Evolutionary conservation across 768 basidiomycete genomes (phyloP).

Genomic region (Dacryopinax primogenitus): DNA sequence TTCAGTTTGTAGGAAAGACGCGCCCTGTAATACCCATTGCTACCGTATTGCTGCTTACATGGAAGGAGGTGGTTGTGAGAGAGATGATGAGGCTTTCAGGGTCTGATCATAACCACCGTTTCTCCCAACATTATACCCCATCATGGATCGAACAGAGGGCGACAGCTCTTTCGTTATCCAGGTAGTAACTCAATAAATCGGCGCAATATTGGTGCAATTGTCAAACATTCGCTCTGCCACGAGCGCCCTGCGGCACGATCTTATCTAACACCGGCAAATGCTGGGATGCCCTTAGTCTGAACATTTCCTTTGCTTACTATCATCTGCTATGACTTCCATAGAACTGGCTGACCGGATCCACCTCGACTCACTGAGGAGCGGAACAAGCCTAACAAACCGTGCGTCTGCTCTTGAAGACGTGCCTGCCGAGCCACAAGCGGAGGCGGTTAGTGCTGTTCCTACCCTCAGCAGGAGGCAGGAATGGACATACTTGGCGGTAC

Average conservation of each 20-base stretch:
- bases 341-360: background rate
- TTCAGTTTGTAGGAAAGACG: conserved; percentile 8
- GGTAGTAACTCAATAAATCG: too few relatives aligned
- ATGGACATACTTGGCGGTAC: background rate
- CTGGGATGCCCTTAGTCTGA: too few relatives aligned
- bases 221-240: too few relatives aligned
- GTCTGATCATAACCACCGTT: too few relatives aligned
- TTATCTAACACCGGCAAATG: too few relatives aligned
- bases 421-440: background rate
- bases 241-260: too few relatives aligned
- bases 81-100: background rate
- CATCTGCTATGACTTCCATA: background rate
- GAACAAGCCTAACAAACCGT: background rate
- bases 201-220: too few relatives aligned
- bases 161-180: too few relatives aligned
- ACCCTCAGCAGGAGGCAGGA: background rate
- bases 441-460: background rate
- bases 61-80: background rate
- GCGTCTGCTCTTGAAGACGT: background rate
- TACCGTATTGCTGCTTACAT: background rate
- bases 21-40: conserved; percentile 56
- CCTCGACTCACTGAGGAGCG: too few relatives aligned
- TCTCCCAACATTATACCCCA: too few relatives aligned
- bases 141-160: too few relatives aligned
- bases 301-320: too few relatives aligned